Base-by-base conservation (phyloP, 2,329 filamentous ascomycete species). In the Apiospora phragmitis region DNA sequence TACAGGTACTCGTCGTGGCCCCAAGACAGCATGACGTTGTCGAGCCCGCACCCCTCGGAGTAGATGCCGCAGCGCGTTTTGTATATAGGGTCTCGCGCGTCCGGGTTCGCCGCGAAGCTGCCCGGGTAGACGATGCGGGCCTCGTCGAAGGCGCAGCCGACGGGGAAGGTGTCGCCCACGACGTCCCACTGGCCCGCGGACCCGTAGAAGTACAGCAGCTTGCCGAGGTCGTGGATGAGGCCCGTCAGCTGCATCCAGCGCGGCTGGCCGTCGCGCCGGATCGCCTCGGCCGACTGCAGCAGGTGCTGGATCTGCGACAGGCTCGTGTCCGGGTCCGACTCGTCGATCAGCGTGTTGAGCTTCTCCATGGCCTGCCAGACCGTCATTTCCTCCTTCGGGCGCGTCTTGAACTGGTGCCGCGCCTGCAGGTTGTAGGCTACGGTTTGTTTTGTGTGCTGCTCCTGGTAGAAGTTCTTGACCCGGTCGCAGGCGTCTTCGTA, bases 341-440 rank as follows among this genome's bases (percentile, higher is more conserved):
- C 93, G 83, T 97, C 94, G 80, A 97, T 93, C 68, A 97, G 88
- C 0, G 92, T 94, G 87, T 97, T 94, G 78, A 97, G 91, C 83
- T 94, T 95, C 88, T 97, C 93, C 83, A 97, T 96, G 26, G 94
- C 94, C 80, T 97, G 87, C 94, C 94, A 97, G 80, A 97, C 87
- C 73, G 91, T 92, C 93, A 97, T 94, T 81, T 92, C 87, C 21
- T 92, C 90, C 69, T 86, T 83, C 51, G 77, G 78, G 24, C 92
- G 89, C 74, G 86, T 87, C 81, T 90, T 84, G 84, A 94, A 93
- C 69, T 87, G 84, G 75, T 92, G 90, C 21, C 94, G 93, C 18
- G 93, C 93, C 73, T 91, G 90, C 59, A 97, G 87, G 85, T 97
- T 97, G 87, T 95, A 97, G 12, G 93, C 90, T 0, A 94, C 90